A percentile compares a stretch with the other conserved stretches of the same genome.
These are phyloP conservation scores for Quillaja saponaria DNA, from an alignment of 306 rosid genomes.

Conservation along the genomic window DNA sequence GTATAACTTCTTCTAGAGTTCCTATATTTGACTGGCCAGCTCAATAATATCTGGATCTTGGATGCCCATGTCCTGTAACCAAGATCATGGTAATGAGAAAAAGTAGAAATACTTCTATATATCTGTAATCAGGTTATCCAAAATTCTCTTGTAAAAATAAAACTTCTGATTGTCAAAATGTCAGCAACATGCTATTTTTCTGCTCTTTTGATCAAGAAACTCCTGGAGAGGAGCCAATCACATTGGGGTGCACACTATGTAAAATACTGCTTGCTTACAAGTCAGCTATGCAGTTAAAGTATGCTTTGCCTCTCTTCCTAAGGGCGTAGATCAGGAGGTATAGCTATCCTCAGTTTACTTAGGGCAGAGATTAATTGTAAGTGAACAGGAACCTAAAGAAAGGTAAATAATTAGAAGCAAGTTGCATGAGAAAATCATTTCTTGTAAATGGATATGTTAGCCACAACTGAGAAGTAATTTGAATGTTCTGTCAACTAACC, in stretches of 20 bases:
- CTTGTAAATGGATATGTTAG: slow-evolving; percentile 7
- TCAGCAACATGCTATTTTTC: too few species aligned
- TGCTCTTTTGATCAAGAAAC: too few species aligned
- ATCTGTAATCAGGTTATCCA: too few species aligned
- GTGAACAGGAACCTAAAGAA: slow-evolving; percentile 89
- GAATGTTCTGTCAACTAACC: slow-evolving; percentile 51
- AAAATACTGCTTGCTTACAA: too few species aligned
- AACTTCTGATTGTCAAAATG: too few species aligned
- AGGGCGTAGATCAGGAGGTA: slow-evolving; percentile 94
- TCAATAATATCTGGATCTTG: slow-evolving; percentile 77
- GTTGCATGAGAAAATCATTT: slow-evolving; percentile 10
- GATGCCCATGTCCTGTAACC: slow-evolving; percentile 79
- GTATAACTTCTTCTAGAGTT: slow-evolving; percentile 71
- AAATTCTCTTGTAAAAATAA: not conserved
- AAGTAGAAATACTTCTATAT: too few species aligned
- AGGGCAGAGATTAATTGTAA: slow-evolving; percentile 75
- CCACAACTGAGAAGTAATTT: not conserved
- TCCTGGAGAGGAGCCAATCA: too few species aligned
- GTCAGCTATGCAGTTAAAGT: slow-evolving; percentile 24
- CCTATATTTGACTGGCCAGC: slow-evolving; percentile 78
- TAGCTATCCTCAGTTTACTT: slow-evolving; percentile 74
- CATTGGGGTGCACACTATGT: too few species aligned
- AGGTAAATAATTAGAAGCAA: slow-evolving; percentile 28
- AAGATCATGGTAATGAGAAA: slow-evolving; percentile 26
- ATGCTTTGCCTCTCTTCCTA: slow-evolving; percentile 95